phyloP scores from a whole-genome alignment of 371 early-diverging fungal genomes.

The Rhizomucor pusillus region DNA sequence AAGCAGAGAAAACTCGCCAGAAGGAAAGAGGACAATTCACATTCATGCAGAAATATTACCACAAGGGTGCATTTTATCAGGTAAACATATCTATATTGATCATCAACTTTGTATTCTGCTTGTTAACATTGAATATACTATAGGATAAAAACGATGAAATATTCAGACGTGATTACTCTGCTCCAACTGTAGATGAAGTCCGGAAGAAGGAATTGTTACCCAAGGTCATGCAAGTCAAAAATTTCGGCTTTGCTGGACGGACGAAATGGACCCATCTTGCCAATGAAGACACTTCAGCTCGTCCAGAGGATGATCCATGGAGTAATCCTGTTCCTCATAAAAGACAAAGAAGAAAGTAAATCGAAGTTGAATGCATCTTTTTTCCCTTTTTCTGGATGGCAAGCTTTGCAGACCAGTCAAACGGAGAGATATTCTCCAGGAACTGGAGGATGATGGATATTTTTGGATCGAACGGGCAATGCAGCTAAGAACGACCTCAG shows the following conservation, averaged over 20 bases:
- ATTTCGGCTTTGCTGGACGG: slow-evolving; percentile 84
- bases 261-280: slow-evolving; percentile 88
- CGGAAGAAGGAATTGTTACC: slow-evolving; percentile 69
- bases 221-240: slow-evolving; percentile 87
- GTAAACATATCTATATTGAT: slow-evolving; percentile 26
- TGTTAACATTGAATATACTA: background rate
- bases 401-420: no score
- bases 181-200: slow-evolving; percentile 77
- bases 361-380: no score
- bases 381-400: no score
- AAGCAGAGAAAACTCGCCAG: slow-evolving; percentile 48
- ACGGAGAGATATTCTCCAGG: no score
- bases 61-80: slow-evolving; percentile 85
- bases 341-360: slow-evolving; percentile 3
- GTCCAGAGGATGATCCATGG: slow-evolving; percentile 34
- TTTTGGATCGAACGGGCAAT: no score
- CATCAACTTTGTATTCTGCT: background rate
- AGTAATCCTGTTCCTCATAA: slow-evolving; percentile 4
- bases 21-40: slow-evolving; percentile 48
- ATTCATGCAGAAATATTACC: slow-evolving; percentile 85
- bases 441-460: no score
- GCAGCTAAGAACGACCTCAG: no score
- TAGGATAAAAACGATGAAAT: slow-evolving; percentile 61
- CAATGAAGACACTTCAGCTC: slow-evolving; percentile 76
- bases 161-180: slow-evolving; percentile 67